Evolutionary conservation across 23 red algal species (phyloP), one percentile per base, ranked within the genome.

Genomic region (Gracilaria vermiculophylla): DNA sequence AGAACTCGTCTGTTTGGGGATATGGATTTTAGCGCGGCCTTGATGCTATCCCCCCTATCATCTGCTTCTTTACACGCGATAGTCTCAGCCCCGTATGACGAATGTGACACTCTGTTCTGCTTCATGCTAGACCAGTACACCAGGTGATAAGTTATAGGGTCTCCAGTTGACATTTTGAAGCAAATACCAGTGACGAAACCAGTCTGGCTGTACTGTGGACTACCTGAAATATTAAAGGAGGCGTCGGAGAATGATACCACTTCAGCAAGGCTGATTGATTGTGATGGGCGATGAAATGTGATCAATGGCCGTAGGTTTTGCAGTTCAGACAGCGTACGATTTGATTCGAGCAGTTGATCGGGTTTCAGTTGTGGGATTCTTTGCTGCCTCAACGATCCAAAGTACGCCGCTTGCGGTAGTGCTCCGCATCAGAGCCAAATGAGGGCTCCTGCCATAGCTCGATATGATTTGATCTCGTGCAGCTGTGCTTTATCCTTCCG

Each of bases 61-160:
- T 62, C 78, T 11, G 54, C 54, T 44, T 82, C 57, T 64, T 53
- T 31, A 53, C 54, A 48, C n/a, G 78, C 78, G 28, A 82, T 12
- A 21, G 66, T 82, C 1, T 82, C 78, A 11, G 78, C 78, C 14
- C 53, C 42, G 66, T 82, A 82, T 21, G 78, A 82, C 4, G 78
- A 82, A 39, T 82, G 35, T 4, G 45, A 43, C 3, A 82, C 57
- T 65, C 41, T 17, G 23, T 40, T 61, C 24, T 65, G 78, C 37
- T 82, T 82, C 0, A 54, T 40, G 20, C 31, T 64, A 6, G 58
- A 5, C 78, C 0, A 82, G 24, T 82, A 51, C 15, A 64, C 40
- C 8, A 64, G n/a, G 20, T 82, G 58, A 47, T 24, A 82, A 13
- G 36, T 65, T 13, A 1, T 47, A 8, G 53, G 45, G 24, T 37